Percentiles rank a stretch among this genome's conserved stretches.
Evolutionary conservation across 257 asterid species (phyloP).

Genomic region (Nicotiana benthamiana): DNA sequence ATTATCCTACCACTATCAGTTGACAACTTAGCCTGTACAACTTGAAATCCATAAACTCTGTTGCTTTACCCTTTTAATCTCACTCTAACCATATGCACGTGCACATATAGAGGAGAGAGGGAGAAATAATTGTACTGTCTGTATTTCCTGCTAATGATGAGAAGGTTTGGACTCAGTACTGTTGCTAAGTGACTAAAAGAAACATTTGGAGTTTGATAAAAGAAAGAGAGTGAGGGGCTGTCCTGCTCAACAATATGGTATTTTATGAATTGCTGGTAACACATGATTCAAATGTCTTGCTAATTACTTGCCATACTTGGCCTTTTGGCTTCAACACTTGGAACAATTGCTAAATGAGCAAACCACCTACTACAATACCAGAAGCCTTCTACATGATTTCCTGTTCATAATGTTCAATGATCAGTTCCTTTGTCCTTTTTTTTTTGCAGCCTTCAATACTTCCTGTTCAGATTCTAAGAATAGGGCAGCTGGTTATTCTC

Average conservation of each 20-base stretch:
- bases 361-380: not conserved
- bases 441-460: constrained; percentile 87
- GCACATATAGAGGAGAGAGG: not conserved
- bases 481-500: constrained; percentile 88
- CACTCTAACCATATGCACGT: not conserved
- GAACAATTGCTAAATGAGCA: not conserved
- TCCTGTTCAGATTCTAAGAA: constrained; percentile 88
- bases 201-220: not conserved
- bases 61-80: not conserved
- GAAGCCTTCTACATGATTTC: not conserved
- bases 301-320: not conserved
- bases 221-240: not conserved
- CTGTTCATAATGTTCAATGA: not conserved
- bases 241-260: not conserved
- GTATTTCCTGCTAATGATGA: not conserved
- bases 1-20: not conserved
- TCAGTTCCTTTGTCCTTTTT: not conserved
- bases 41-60: not conserved
- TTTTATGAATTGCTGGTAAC: not conserved
- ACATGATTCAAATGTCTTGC: not conserved
- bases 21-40: not conserved
- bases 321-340: not conserved
- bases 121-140: not conserved
- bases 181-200: not conserved
- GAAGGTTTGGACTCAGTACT: not conserved